Conservation (phyloP, 768 basidiomycete species). For the Mrakia blollopis region DNA sequence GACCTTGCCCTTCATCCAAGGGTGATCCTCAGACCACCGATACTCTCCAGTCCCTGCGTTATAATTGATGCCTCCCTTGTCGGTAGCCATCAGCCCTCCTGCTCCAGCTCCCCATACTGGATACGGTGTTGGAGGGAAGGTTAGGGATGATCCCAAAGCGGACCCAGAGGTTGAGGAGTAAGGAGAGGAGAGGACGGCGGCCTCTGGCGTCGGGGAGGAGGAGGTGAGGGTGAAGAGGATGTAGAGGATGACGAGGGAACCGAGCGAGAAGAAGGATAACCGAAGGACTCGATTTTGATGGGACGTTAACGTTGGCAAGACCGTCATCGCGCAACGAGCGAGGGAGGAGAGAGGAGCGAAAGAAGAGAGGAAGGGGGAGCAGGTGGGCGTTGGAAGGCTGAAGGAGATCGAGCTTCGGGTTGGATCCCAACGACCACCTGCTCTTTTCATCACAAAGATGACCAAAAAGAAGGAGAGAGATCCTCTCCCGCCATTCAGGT, state of each 20-base stretch:
- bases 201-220: not conserved
- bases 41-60: not conserved
- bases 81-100: not conserved
- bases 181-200: not conserved
- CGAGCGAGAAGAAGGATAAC: constrained; percentile 28
- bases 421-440: not conserved
- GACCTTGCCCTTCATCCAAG: constrained; percentile 22
- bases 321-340: not conserved
- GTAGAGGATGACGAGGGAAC: constrained; percentile 29
- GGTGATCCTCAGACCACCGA: constrained; percentile 15
- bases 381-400: not conserved
- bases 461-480: constrained; percentile 26
- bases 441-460: not conserved
- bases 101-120: not conserved
- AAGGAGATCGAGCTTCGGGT: not conserved
- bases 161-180: constrained; percentile 7
- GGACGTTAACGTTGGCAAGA: constrained; percentile 10
- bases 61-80: constrained; percentile 16
- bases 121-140: not conserved
- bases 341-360: not conserved
- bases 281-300: constrained; percentile 28
- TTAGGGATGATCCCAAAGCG: not conserved
- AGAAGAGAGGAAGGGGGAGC: not conserved
- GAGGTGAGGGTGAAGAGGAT: constrained; percentile 24
- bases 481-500: constrained; percentile 50